phyloP scores from a whole-genome alignment of 768 basidiomycete species.

The Boletus subcaerulescens region DNA sequence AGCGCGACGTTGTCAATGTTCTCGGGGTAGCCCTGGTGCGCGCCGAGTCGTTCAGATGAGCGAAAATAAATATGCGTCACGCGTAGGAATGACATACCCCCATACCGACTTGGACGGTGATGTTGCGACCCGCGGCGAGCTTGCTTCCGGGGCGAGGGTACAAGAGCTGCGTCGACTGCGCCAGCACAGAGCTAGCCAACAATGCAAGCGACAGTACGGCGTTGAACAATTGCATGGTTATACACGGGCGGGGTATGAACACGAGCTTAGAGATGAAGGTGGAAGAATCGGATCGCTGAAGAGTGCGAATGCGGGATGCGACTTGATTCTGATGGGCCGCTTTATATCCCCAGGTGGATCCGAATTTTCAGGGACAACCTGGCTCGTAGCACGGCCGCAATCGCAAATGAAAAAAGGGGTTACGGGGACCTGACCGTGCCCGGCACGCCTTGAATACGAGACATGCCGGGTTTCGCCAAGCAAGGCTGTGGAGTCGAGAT shows the following conservation, averaged over 20 bases:
- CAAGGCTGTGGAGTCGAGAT: not conserved
- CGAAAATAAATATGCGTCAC: not conserved
- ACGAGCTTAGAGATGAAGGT: not conserved
- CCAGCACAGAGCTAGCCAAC: slow-evolving; percentile 12
- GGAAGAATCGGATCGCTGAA: not conserved
- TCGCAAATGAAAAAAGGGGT: not conserved
- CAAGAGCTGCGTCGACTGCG: slow-evolving; percentile 12
- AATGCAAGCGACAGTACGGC: slow-evolving; percentile 11
- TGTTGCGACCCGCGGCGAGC: slow-evolving; percentile 5
- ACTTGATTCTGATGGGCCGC: not conserved
- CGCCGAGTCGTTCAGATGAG: not conserved
- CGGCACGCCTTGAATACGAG: too few species aligned
- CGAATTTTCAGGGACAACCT: not conserved
- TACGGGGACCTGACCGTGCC: slow-evolving; percentile 1
- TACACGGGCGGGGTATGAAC: too few species aligned
- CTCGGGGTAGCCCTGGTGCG: slow-evolving; percentile 16
- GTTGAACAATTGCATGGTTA: slow-evolving; percentile 17
- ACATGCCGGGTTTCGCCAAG: not conserved
- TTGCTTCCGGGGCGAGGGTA: slow-evolving; percentile 7
- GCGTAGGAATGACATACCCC: slow-evolving; percentile 5
- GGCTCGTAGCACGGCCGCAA: not conserved
- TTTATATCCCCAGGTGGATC: slow-evolving; percentile 16
- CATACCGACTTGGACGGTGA: slow-evolving; percentile 19
- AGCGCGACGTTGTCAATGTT: slow-evolving; percentile 29
- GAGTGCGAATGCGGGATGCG: too few species aligned